Base-by-base conservation (phyloP, 306 rosid genomes). In the Glycine latifolia region DNA sequence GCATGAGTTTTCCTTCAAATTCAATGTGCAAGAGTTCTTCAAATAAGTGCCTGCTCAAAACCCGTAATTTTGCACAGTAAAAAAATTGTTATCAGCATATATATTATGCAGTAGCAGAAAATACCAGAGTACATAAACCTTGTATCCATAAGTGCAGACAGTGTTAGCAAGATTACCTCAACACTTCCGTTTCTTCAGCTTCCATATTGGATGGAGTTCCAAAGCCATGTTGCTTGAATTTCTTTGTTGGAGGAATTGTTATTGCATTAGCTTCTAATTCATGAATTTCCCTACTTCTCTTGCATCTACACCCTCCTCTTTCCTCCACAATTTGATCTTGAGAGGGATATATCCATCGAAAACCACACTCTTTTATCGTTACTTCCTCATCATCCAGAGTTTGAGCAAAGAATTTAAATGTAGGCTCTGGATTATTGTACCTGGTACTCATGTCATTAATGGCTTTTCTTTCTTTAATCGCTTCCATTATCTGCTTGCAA, bases 351-450 rank as follows among this genome's bases (percentile, higher is more conserved):
- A 26, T 26, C 31, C 31, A 26, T 26, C 2, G 31, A 26, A 26
- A 26, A 26, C 2, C 31, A 2, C 31, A 26, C 31, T 26, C 31
- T 26, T 26, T 26, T 26, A 26, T 26, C 31, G 1, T 2, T 26
- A 26, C 31, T 26, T 26, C 31, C 31, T 26, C 31, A 26, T 26
- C 31, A 26, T 26, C 31, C 1, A 0, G 2, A 3, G 1, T n/a
- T 44, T 14, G 10, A 49, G 37, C 47, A 4, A 26, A 79, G 84
- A 79, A 84, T 43, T 35, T 41, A 59, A 61, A 74, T 67, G 77
- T 4, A 3, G 79, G 35, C 17, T 52, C 50, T 62, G 80, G 4
- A 20, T 66, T 43, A 35, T 43, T 17, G 43, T 10, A 48, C 14
- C 14, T 16, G 6, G 20, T 39, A 3, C 16, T 41, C 35, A 0